Evolutionary conservation across 257 asterid species (phyloP).

Genomic region (Vinca minor): DNA sequence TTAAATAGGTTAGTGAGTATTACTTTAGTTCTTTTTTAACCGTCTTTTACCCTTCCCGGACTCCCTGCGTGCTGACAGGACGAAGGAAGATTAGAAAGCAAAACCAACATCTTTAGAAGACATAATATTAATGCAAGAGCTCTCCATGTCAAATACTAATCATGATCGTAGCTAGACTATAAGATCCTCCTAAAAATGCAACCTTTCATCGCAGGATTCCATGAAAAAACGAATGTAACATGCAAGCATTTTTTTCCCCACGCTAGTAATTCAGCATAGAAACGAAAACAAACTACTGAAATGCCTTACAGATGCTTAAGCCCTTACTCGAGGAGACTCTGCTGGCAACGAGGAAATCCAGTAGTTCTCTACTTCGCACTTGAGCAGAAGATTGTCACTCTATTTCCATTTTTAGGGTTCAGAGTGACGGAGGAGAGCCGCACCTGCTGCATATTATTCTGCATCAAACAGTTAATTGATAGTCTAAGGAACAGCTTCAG

Average conservation of each 20-base stretch:
- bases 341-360: not conserved
- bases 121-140: not conserved
- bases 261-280: not conserved
- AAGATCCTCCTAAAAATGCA: not conserved
- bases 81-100: not conserved
- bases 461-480: not conserved
- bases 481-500: not conserved
- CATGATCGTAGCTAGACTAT: not conserved
- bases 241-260: not conserved
- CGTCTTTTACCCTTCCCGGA: not conserved
- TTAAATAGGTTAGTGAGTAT: not conserved
- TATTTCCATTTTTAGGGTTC: not conserved
- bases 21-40: not conserved
- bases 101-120: not conserved
- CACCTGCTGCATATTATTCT: not conserved
- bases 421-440: not conserved
- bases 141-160: not conserved
- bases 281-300: not conserved
- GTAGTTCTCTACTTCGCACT: not conserved
- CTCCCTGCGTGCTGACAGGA: no score
- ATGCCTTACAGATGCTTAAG: not conserved
- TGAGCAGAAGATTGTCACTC: not conserved
- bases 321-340: not conserved
- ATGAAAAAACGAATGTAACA: not conserved
- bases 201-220: not conserved